Conservation (phyloP, 495 filamentous ascomycete species). For the Lasiosphaeris hirsuta region DNA sequence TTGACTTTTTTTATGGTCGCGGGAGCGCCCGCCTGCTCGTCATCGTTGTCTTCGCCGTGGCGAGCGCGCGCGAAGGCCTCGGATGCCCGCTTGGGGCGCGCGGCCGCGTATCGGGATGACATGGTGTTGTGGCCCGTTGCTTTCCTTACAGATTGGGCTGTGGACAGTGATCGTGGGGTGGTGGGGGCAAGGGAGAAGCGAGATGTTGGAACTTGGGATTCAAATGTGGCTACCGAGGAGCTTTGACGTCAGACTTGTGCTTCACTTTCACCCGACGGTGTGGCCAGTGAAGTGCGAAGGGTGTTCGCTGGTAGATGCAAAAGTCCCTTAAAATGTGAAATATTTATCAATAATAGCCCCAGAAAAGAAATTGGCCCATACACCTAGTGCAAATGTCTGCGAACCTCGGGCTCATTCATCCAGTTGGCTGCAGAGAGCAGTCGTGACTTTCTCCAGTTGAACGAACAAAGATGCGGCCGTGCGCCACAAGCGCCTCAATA, state of each 20-base stretch:
- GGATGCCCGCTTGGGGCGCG: conserved; percentile 76
- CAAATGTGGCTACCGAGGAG: neutral
- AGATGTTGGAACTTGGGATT: neutral
- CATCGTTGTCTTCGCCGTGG: conserved; percentile 54
- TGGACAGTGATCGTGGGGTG: neutral
- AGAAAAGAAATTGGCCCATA: too few relatives aligned
- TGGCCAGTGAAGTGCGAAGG: neutral
- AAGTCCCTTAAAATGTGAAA: too few relatives aligned
- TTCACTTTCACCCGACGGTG: neutral
- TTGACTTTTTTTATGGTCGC: conserved; percentile 68
- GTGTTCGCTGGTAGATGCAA: too few relatives aligned
- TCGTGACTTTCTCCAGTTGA: neutral
- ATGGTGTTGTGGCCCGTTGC: conserved; percentile 37
- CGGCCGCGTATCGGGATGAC: conserved; percentile 59
- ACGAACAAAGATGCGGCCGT: neutral
- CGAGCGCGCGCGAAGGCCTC: conserved; percentile 75
- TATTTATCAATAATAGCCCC: too few relatives aligned
- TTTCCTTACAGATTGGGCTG: neutral
- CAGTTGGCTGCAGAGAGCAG: neutral
- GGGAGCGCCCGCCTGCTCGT: conserved; percentile 23
- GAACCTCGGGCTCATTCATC: too few relatives aligned
- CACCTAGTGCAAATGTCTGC: too few relatives aligned
- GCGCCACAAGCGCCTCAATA: conserved; percentile 11
- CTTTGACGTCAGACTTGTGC: conserved; percentile 13
- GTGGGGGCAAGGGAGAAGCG: neutral